Evolutionary conservation across 1,139 yeast genomes (phyloP), one percentile per base, ranked within the genome.

Genomic region (Yamadazyma trypodendri): DNA sequence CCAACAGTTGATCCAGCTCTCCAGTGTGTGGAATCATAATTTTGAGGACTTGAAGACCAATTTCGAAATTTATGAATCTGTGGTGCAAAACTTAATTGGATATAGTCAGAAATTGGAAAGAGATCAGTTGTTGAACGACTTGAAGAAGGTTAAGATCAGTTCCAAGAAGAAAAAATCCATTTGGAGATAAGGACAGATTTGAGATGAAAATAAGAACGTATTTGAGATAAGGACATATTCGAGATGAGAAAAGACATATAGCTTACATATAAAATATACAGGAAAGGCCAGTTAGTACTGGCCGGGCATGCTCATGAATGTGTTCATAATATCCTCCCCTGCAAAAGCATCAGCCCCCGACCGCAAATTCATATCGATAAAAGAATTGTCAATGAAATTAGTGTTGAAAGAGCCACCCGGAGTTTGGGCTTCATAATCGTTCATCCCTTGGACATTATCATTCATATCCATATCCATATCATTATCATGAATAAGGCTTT

Each of bases 51-150:
- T 72, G 11, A 63, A 64, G 41, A 69, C 68, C 37, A 83, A 81
- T 50, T 77, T 79, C 48, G 78, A 76, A 37, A 77, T 83, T 11
- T 81, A 79, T 51, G 89, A 83, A 51, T 68, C 79, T 4, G 87
- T 83, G 45, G 84, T 83, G 25, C 88, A 82, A 55, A 80, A 79
- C 46, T 63, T 81, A 45, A 81, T 82, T 25, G 90, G 85, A 15
- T 81, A 82, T 55, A 80, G 84, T 23, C 89, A 83, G 51, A 71
- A 72, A 46, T 49, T 75, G 30, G 66, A 72, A 45, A 58, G 81
- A 39, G 75, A 75, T 35, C 79, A 76, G 50, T 60, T 74, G 17
- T 51, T 72, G 36, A 70, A 59, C 38, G 60, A 61, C 42, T 54
- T 69, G 46, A 63, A 65, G 41, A 56, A 56, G 32, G 45, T 61